Evolutionary conservation across 805 yeast species (phyloP).

Genomic region (Schizosaccharomyces cryophilus): DNA sequence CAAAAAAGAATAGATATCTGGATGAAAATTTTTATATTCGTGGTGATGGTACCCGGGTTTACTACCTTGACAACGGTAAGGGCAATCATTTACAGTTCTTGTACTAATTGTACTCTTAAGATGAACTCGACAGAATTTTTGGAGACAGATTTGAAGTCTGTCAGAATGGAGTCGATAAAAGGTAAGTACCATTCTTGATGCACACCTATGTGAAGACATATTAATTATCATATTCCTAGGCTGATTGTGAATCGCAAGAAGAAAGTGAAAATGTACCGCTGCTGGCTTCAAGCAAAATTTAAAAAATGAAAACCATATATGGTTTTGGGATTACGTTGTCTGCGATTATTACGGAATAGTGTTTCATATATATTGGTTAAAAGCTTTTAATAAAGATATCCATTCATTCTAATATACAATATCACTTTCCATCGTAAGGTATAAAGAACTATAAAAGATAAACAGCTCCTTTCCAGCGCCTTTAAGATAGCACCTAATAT

Average conservation of each 20-base stretch:
- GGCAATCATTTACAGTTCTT: constrained; percentile 42
- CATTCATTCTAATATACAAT: no score
- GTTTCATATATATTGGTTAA: no score
- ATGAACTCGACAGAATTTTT: not conserved
- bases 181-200: not conserved
- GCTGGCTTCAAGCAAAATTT: constrained; percentile 90
- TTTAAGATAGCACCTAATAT: no score
- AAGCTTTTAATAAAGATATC: no score
- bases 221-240: constrained; percentile 42
- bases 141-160: not conserved
- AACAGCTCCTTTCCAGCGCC: no score
- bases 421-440: no score
- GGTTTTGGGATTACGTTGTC: no score
- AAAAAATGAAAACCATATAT: constrained; percentile 14
- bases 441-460: no score
- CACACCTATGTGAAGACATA: no score
- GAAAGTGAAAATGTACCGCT: constrained; percentile 81
- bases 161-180: not conserved
- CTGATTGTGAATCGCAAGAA: constrained; percentile 77
- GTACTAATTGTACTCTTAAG: not conserved
- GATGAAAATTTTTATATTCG: constrained; percentile 88
- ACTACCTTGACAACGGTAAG: constrained; percentile 90
- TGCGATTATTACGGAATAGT: no score
- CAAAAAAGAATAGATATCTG: constrained; percentile 62
- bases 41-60: constrained; percentile 95